These are phyloP conservation scores for Dentiscutata heterogama DNA, from an alignment of 371 early-diverging fungal species.

Conservation along the genomic window DNA sequence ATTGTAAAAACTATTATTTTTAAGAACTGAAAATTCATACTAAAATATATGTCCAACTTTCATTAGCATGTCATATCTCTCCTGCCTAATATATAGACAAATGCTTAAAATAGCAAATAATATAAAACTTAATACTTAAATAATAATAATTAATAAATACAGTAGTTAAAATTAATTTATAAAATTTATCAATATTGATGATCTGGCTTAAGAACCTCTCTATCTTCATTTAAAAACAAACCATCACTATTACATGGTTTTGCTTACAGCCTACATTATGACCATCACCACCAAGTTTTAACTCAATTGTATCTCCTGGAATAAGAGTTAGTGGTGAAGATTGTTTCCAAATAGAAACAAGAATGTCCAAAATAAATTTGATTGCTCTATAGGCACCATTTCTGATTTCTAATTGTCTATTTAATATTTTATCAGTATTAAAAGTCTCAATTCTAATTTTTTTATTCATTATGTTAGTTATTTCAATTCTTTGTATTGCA, in stretches of 20 bases:
- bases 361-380: background rate
- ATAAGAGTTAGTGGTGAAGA: background rate
- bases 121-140: background rate
- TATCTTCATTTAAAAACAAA: slow-evolving; percentile 16
- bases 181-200: background rate
- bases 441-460: background rate
- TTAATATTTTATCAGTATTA: background rate
- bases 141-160: background rate
- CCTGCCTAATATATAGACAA: background rate
- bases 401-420: background rate
- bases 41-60: background rate
- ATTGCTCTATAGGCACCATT: background rate
- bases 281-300: background rate
- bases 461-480: background rate
- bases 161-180: background rate
- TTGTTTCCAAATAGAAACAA: slow-evolving; percentile 15
- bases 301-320: background rate
- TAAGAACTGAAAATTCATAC: background rate
- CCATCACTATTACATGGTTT: background rate
- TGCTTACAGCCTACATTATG: background rate
- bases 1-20: background rate
- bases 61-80: background rate
- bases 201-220: background rate
- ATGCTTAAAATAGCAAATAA: background rate
- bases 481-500: background rate